Conservation (phyloP, 345 rosid species). For the Camelina neglecta region DNA sequence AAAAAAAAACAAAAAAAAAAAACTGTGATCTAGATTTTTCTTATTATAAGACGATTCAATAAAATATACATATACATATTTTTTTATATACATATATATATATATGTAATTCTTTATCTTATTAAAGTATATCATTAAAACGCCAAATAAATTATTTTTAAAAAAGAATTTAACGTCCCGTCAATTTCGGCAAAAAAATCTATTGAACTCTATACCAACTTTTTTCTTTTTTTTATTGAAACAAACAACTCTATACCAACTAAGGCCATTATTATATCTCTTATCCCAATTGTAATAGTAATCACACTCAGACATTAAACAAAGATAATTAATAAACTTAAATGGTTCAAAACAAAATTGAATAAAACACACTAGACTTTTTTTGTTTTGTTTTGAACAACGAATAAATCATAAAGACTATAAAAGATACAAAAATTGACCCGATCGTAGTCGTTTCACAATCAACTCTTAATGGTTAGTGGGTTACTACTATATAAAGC, state of each 20-base stretch:
- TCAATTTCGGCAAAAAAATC: neutral
- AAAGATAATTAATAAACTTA: neutral
- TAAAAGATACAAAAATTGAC: slow-evolving; percentile 36
- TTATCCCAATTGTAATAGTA: slow-evolving; percentile 1
- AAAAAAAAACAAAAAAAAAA: too few species aligned
- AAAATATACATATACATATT: too few species aligned
- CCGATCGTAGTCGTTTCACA: slow-evolving; percentile 18
- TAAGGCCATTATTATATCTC: neutral
- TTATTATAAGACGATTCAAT: too few species aligned
- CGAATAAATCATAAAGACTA: slow-evolving; percentile 16
- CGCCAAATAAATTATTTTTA: neutral
- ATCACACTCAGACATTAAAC: slow-evolving; percentile 3
- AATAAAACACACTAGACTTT: slow-evolving; percentile 6
- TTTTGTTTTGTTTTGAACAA: too few species aligned
- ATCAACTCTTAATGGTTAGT: slow-evolving; percentile 20
- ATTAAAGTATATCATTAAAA: neutral
- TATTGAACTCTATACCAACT: neutral
- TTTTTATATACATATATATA: too few species aligned
- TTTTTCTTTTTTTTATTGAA: neutral
- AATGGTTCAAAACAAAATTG: slow-evolving; percentile 12
- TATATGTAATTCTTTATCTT: neutral
- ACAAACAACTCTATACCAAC: too few species aligned
- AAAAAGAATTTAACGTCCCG: neutral
- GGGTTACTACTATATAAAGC: slow-evolving; percentile 26
- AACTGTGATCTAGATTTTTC: too few species aligned